Base-by-base conservation (phyloP, 805 yeast species). In the Candida krabiensis region DNA sequence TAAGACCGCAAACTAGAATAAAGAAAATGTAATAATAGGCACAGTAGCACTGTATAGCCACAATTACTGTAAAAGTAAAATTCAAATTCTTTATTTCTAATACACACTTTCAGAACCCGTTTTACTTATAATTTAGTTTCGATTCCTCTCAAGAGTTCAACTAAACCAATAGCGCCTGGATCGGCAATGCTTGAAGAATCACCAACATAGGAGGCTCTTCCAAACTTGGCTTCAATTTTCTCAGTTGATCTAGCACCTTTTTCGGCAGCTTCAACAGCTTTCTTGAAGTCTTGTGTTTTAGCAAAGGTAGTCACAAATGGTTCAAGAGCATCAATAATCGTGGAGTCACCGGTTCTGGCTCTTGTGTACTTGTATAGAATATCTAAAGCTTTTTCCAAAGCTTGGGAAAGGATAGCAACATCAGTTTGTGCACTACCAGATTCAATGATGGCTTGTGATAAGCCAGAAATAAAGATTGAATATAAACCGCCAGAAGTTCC, bases 401-500 rank as follows among this genome's bases (percentile, higher is more conserved):
- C 73, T n/a, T 58, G 53, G 0, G 83, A 67, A n/a, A 82, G 56
- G 8, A 59, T 46, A 2, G 58, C 52, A 9, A 56, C 39, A n/a
- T 63, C 52, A 12, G 67, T 60, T 7, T 50, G 56, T 25, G 56
- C 57, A 8, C 49, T 49, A 21, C 56, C 58, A 4, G 43, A 46
- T 14, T 28, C 19, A 12, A 41, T 67, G 33, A 77, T 55, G 32
- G 70, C 52, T 41, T 71, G 66, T 1, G 86, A 83, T 43, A 90
- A 71, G 1, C 95, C 87, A 24, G 95, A 79, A 44, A 91, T 69
- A 63, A 71, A 86, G 39, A 90, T 91, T 2, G 96, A 85, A 61
- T 90, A 90, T 25, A 90, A 63, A 1, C 96, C 97, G 36, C 98
- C 98, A 1, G 95, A 86, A 0, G 98, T 91, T 35, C 98, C 98